Conservation (phyloP, 2,329 filamentous ascomycete genomes). For the Fusarium albidum region DNA sequence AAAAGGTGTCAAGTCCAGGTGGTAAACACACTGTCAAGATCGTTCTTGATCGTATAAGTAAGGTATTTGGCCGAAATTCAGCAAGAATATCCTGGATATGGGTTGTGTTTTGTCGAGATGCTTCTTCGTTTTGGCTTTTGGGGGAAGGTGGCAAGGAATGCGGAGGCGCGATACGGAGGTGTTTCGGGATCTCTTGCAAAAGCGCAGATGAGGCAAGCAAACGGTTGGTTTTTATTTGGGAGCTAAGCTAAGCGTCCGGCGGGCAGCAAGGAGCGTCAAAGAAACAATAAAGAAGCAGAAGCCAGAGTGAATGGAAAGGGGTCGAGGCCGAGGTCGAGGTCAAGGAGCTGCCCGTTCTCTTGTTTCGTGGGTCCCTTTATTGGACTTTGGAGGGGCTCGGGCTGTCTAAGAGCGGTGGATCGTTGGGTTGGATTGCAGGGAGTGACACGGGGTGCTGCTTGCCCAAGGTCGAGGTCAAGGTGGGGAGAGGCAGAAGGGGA, state of each 20-base stretch:
- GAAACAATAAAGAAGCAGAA: conserved; percentile 19
- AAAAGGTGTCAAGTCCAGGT: background rate
- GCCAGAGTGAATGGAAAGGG: conserved; percentile 13
- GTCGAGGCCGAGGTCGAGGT: too few relatives aligned
- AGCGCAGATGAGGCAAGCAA: conserved; percentile 30
- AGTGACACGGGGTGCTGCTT: conserved; percentile 26
- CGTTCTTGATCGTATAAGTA: conserved; percentile 2
- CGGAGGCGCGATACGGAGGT: conserved; percentile 29
- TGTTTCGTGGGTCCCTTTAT: conserved; percentile 34
- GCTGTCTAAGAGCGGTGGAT: conserved; percentile 41
- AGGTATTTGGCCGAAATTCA: conserved; percentile 3
- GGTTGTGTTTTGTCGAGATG: conserved; percentile 15
- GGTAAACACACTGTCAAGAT: background rate
- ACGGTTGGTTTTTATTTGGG: conserved; percentile 34
- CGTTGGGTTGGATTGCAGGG: conserved; percentile 43
- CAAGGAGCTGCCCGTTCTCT: conserved; percentile 23
- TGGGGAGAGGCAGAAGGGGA: conserved; percentile 32
- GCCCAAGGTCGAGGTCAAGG: conserved; percentile 33
- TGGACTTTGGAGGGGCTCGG: conserved; percentile 38
- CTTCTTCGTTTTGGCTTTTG: conserved; percentile 15
- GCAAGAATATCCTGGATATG: conserved; percentile 3
- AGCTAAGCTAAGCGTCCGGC: conserved; percentile 39
- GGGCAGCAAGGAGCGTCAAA: conserved; percentile 16
- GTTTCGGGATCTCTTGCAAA: conserved; percentile 28
- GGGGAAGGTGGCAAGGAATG: conserved; percentile 33